These are phyloP conservation scores for Tulasnella sp. DNA, from an alignment of 768 basidiomycete species.

Conservation along the genomic window DNA sequence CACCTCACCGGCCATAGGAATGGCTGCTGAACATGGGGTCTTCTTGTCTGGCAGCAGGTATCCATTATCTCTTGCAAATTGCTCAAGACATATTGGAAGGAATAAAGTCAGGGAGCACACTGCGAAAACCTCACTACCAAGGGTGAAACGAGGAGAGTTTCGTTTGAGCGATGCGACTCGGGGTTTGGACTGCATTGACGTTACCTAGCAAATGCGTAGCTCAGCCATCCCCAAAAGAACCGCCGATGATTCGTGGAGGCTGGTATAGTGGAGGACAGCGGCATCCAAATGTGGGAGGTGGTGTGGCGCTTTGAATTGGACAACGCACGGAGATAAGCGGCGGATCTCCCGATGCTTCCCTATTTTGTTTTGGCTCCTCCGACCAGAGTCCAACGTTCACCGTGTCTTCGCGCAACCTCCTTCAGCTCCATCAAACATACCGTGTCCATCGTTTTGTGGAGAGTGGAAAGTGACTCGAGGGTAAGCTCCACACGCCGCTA, in stretches of 20 bases:
- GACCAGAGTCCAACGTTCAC: no score
- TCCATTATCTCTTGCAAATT: constrained; percentile 89
- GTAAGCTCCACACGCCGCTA: no score
- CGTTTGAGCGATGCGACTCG: neutral
- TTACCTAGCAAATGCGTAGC: constrained; percentile 84
- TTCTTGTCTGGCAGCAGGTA: constrained; percentile 72
- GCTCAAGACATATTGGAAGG: constrained; percentile 80
- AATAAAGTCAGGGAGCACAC: constrained; percentile 81
- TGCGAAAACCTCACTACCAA: constrained; percentile 75
- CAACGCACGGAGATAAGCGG: neutral
- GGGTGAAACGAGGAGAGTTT: neutral
- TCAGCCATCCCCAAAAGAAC: constrained; percentile 73
- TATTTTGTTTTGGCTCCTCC: no score
- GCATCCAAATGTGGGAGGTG: neutral
- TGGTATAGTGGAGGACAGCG: neutral
- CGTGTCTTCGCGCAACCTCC: no score
- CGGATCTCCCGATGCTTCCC: no score
- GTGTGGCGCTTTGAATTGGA: neutral
- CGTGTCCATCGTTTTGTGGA: no score
- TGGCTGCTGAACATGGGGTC: constrained; percentile 53
- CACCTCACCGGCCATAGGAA: constrained; percentile 39
- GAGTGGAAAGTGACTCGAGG: no score
- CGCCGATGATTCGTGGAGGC: constrained; percentile 13
- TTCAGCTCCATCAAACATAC: no score
- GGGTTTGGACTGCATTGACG: neutral